Base-by-base conservation (phyloP, 2,329 filamentous ascomycete species). In the Cladophialophora bantiana region DNA sequence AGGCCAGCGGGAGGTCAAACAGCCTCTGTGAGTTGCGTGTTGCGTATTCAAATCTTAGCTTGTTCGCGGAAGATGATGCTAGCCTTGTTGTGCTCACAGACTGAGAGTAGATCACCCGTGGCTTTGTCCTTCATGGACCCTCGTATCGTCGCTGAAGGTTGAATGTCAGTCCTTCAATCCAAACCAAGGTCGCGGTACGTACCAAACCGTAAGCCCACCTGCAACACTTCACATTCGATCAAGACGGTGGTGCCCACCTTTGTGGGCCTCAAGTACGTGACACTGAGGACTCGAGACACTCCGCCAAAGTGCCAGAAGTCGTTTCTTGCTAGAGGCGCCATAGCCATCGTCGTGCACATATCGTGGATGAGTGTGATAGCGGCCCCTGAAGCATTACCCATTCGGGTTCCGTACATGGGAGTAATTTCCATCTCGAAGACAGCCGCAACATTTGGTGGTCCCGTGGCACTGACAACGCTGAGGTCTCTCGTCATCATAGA, bases 301-400 rank as follows among this genome's bases (percentile, higher is more conserved):
- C 56, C 67, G 32, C 55, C 67, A 55, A 66, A 66, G 36, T 52
- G 61, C 65, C 65, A 63, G 42, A 68, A 68, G 36, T 66, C 67
- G 34, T 63, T 58, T 13, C 18, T 59, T 10, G 67, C 63, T 45
- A 68, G 45, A 1, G 67, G 64, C 35, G 64, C 64, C 20, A 60
- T 55, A 12, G 67, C 57, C 63, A 66, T 66, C 7, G 67, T 66
- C 3, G 67, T 68, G 36, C 64, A 65, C 35, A 60, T 66, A 56
- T 68, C 67, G 34, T 64, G 56, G 32, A 68, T 64, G n/a, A 66
- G 65, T 5, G 64, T 61, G 5, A 66, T 58, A 12, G 67, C 67
- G 1, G 63, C 67, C 12, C 66, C 66, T 31, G 65, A 63, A 35
- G 63, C 54, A 32, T 66, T 68, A 15, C 62, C 62, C 66, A 68